phyloP scores from a whole-genome alignment of 2,329 filamentous ascomycete species.

The Aspergillus texensis region DNA sequence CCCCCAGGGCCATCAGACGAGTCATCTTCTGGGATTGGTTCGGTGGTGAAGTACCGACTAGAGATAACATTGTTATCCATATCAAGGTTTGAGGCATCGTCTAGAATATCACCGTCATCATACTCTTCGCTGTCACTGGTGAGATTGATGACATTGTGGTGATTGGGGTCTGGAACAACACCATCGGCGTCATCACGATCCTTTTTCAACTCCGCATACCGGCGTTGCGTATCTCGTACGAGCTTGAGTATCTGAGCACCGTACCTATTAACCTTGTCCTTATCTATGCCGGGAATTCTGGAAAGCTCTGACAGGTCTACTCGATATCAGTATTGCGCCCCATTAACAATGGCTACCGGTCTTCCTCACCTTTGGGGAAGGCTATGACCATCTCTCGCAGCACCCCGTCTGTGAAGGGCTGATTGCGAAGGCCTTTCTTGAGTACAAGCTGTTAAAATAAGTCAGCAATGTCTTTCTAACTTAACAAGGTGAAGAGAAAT shows the following conservation, averaged over 20 bases:
- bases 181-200: slow-evolving; percentile 53
- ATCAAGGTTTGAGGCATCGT: slow-evolving; percentile 28
- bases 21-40: slow-evolving; percentile 24
- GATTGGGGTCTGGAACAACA: slow-evolving; percentile 47
- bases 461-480: slow-evolving; percentile 11
- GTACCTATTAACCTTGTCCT: slow-evolving; percentile 48
- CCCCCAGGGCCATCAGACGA: slow-evolving; percentile 21
- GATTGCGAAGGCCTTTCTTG: slow-evolving; percentile 46
- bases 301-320: slow-evolving; percentile 44
- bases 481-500: neutral
- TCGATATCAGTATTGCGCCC: slow-evolving; percentile 14
- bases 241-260: slow-evolving; percentile 47
- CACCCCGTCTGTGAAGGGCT: slow-evolving; percentile 50
- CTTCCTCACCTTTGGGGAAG: slow-evolving; percentile 46
- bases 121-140: slow-evolving; percentile 44
- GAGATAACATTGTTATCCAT: slow-evolving; percentile 30
- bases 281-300: slow-evolving; percentile 45
- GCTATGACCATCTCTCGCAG: slow-evolving; percentile 53
- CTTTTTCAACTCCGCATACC: slow-evolving; percentile 48
- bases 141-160: slow-evolving; percentile 49
- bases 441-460: slow-evolving; percentile 42
- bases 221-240: slow-evolving; percentile 41
- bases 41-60: slow-evolving; percentile 38
- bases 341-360: neutral
- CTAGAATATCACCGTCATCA: slow-evolving; percentile 36